Base-by-base conservation (phyloP, 2,329 filamentous ascomycete species). In the Penicillium sp. region DNA sequence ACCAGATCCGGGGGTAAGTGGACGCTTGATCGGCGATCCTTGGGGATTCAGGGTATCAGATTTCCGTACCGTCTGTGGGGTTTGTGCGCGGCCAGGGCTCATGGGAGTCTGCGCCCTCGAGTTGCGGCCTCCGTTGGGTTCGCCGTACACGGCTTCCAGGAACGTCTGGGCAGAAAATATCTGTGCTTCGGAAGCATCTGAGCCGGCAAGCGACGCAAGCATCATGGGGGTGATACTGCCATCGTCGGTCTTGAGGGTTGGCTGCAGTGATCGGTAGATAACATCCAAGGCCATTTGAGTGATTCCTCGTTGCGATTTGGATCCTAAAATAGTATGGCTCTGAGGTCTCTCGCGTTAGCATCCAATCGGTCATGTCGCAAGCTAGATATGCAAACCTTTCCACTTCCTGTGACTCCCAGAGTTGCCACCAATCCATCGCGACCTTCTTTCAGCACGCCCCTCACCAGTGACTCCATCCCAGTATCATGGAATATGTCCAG, bases 301-400 rank as follows among this genome's bases (percentile, higher is more conserved):
- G 53, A 99, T 79, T 60, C 95, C 95, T 63, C 93, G 88, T 74
- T 97, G 90, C 22, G 84, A 86, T 65, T 88, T 89, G 13, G 91
- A 96, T 54, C 95, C 95, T 16, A 99, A 84, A 58, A 98, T 96
- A 0, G 95, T 99, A 74, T 99, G 93, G 61, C 91, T 96, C 93
- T 97, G 70, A 44, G 51, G 29, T 27, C 43, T 11, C n/a, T 29
- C 26, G 37, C 16, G 56, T 58, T 37, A 68, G 57, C 48, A 50
- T 59, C 11, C 7, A 19, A 16, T 35, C 8, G 7, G 5, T 19
- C 39, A 27, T 29, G 1, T 5, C 8, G 11, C 2, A 27, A 10
- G 14, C 8, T 9, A 16, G 7, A 16, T 6, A n/a, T 9, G 31
- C 39, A 11, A n/a, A 96, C 93, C 87, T 99, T 99, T 74, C 95